Conservation (phyloP, 306 rosid genomes). For the Malus orientalis region DNA sequence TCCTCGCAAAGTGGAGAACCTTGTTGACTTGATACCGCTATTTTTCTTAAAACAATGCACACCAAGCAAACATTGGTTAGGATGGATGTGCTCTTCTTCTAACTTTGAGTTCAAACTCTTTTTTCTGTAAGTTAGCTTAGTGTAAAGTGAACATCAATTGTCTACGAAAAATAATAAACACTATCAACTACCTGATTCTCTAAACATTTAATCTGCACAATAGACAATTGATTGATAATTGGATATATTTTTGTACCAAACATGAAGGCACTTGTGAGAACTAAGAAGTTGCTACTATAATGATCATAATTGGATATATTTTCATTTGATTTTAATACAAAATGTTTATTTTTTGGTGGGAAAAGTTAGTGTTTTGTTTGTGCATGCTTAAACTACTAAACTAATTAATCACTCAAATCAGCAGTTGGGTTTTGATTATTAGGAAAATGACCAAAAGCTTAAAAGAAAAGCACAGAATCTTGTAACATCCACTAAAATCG, state of each 20-base stretch:
- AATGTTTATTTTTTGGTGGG: neutral
- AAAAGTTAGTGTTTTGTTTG: neutral
- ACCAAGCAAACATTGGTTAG: too few relatives aligned
- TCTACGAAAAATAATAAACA: too few relatives aligned
- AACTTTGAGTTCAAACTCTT: neutral
- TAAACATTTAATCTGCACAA: too few relatives aligned
- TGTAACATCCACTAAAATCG: neutral
- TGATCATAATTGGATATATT: neutral
- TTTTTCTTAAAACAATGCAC: too few relatives aligned
- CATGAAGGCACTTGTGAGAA: neutral
- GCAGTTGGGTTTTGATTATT: neutral
- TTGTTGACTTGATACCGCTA: too few relatives aligned
- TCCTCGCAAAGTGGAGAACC: too few relatives aligned
- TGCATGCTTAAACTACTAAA: neutral
- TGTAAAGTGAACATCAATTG: too few relatives aligned
- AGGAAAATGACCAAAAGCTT: conserved; percentile 3
- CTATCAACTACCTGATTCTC: too few relatives aligned
- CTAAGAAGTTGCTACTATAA: neutral
- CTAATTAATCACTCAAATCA: neutral
- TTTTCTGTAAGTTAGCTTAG: too few relatives aligned
- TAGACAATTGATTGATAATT: too few relatives aligned
- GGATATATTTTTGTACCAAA: neutral
- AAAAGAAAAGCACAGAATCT: neutral
- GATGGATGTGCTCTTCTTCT: neutral
- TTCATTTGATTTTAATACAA: neutral